phyloP scores from a whole-genome alignment of 345 rosid genomes.

The Aethionema arabicum region DNA sequence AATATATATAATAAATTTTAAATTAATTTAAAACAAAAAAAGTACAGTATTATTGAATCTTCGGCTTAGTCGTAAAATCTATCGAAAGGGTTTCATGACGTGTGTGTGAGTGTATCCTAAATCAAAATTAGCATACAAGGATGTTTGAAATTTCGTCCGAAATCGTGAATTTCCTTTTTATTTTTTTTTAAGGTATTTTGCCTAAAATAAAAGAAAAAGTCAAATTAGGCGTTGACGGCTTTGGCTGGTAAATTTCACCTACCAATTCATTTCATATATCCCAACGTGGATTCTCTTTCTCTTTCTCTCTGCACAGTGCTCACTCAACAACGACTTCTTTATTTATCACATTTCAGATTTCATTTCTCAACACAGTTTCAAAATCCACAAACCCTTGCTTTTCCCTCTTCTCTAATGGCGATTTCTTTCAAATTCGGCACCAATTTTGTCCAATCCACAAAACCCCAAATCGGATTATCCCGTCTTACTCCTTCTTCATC shows the following conservation, averaged over 20 bases:
- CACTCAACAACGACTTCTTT: background rate
- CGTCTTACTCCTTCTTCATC: slow-evolving; percentile 28
- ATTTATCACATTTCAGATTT: too few relatives aligned
- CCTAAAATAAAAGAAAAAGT: slow-evolving; percentile 11
- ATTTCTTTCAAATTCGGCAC: slow-evolving; percentile 36
- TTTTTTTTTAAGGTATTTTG: background rate
- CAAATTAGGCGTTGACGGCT: slow-evolving; percentile 25
- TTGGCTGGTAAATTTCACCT: slow-evolving; percentile 36
- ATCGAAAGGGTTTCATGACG: too few relatives aligned
- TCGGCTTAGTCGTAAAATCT: too few relatives aligned
- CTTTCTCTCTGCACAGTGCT: background rate
- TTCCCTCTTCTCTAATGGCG: slow-evolving; percentile 25
- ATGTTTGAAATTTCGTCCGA: too few relatives aligned
- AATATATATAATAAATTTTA: too few relatives aligned
- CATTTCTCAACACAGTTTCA: slow-evolving; percentile 12
- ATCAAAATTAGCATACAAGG: too few relatives aligned
- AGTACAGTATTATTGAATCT: too few relatives aligned
- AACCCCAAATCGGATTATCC: slow-evolving; percentile 37
- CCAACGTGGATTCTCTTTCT: slow-evolving; percentile 26
- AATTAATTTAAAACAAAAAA: too few relatives aligned
- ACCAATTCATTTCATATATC: slow-evolving; percentile 25
- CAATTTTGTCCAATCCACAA: slow-evolving; percentile 31
- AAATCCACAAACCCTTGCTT: background rate
- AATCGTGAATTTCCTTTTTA: too few relatives aligned
- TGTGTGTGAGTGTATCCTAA: too few relatives aligned